A percentile compares a stretch with the other conserved stretches of the same genome.
Conservation (phyloP, 225 moss, liverwort and hornwort species). For the Takakia lepidozioides region DNA sequence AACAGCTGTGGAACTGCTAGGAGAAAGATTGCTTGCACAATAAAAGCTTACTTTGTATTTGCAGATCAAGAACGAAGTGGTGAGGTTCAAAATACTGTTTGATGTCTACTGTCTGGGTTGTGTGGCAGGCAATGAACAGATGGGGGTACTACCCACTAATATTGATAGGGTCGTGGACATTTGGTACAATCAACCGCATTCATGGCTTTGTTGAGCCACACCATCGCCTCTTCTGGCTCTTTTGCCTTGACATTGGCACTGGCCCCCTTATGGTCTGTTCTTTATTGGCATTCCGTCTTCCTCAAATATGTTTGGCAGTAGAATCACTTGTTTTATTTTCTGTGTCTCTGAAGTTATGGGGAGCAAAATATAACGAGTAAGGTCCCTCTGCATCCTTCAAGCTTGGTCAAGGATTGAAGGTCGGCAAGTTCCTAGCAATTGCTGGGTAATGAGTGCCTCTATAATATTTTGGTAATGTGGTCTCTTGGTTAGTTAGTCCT, state of each 20-base stretch:
- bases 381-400: no score
- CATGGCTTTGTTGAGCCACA: conserved; percentile 56
- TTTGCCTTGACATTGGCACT: conserved; percentile 60
- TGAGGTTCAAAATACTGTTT: neutral
- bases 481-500: no score
- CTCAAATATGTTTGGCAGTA: neutral
- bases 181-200: conserved; percentile 62
- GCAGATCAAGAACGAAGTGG: no score
- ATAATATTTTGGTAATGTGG: neutral
- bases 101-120: neutral
- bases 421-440: no score
- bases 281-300: neutral
- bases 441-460: no score
- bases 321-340: neutral
- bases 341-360: no score
- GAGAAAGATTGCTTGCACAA: no score
- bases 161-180: conserved; percentile 58
- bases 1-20: no score
- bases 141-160: conserved; percentile 72
- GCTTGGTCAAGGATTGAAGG: no score
- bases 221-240: conserved; percentile 56
- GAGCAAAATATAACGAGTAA: no score
- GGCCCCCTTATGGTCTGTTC: conserved; percentile 51
- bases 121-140: conserved; percentile 61
- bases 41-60: no score